Percentiles rank a stretch among this genome's conserved stretches.
Conservation (phyloP, 2,329 filamentous ascomycete species). For the Harringtonia lauricola region DNA sequence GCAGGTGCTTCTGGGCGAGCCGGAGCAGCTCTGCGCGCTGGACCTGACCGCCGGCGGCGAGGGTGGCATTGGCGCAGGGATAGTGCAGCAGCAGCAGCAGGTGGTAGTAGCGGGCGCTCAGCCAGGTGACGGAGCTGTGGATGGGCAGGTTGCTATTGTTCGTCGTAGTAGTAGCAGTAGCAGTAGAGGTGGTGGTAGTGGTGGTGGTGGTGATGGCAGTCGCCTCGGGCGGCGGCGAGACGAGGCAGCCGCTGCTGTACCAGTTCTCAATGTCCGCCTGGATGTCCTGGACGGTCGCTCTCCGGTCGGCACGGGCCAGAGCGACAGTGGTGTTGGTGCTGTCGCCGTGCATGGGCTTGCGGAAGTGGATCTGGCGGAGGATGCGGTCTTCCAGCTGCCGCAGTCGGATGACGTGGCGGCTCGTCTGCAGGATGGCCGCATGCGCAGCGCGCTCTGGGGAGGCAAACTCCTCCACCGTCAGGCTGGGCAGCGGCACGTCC, state of each 20-base stretch:
- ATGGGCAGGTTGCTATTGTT: constrained; percentile 33
- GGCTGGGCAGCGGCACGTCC: constrained; percentile 29
- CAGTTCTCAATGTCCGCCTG: constrained; percentile 34
- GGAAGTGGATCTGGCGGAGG: constrained; percentile 19
- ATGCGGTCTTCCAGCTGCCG: constrained; percentile 32
- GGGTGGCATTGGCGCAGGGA: constrained; percentile 20
- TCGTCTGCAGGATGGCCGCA: constrained; percentile 30
- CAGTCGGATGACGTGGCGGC: constrained; percentile 31
- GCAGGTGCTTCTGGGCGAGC: constrained; percentile 29
- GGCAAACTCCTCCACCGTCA: constrained; percentile 34
- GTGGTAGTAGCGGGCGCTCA: constrained; percentile 31
- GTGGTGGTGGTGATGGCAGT: too few species aligned
- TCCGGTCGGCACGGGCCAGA: constrained; percentile 8
- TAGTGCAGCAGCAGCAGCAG: constrained; percentile 32
- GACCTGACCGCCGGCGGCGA: constrained; percentile 12
- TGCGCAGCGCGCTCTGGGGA: constrained; percentile 24
- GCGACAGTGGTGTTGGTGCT: too few species aligned
- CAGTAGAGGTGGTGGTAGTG: too few species aligned
- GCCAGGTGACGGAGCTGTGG: constrained; percentile 32
- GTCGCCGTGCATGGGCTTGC: constrained; percentile 17
- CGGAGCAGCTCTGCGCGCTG: constrained; percentile 23
- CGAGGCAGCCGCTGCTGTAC: constrained; percentile 33
- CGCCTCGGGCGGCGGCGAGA: too few species aligned
- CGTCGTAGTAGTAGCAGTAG: too few species aligned
- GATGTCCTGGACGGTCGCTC: constrained; percentile 21